Evolutionary conservation across 805 yeast species (phyloP).

Genomic region (Ascoidea tarda): DNA sequence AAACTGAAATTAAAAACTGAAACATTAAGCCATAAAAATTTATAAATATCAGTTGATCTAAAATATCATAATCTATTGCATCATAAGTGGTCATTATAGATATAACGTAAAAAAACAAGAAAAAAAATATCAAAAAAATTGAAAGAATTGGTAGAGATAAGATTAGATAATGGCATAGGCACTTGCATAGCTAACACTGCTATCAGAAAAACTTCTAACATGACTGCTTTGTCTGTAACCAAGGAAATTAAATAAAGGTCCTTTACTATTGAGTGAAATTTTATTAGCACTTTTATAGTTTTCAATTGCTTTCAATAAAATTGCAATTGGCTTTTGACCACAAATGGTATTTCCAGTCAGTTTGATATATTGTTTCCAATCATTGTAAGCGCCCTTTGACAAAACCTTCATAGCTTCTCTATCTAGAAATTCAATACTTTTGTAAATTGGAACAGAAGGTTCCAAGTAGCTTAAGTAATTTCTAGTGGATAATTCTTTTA

Average conservation of each 20-base stretch:
- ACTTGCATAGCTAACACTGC: conserved; percentile 87
- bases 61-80: no score
- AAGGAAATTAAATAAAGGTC: conserved; percentile 45
- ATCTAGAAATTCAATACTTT: conserved; percentile 67
- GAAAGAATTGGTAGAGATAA: background rate
- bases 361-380: conserved; percentile 56
- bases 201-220: conserved; percentile 35
- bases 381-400: conserved; percentile 34
- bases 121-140: no score
- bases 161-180: conserved; percentile 36
- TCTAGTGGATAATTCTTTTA: conserved; percentile 8
- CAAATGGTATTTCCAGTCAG: conserved; percentile 82
- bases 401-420: conserved; percentile 52
- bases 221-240: conserved; percentile 67
- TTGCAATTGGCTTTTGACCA: conserved; percentile 72
- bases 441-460: conserved; percentile 35
- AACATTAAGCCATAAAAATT: no score
- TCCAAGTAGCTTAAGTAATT: background rate
- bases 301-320: conserved; percentile 45
- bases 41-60: no score
- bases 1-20: no score
- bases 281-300: conserved; percentile 12
- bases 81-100: no score
- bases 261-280: conserved; percentile 1
- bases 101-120: background rate